Base-by-base conservation (phyloP, 148 eudicot species). In the Simmondsia chinensis region DNA sequence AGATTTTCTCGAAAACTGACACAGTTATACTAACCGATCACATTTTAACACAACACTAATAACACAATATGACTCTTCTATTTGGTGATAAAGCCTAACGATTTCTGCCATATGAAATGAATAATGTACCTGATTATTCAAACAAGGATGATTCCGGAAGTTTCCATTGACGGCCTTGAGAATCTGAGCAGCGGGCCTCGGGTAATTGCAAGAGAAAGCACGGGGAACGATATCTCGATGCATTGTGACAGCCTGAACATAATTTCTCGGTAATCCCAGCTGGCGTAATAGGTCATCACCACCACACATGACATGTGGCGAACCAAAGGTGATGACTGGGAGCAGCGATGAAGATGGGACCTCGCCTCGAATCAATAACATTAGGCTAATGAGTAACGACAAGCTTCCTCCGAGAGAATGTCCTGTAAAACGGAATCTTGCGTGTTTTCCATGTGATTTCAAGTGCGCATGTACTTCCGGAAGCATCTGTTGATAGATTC, bases 321-420 rank as follows among this genome's bases (percentile, higher is more conserved):
- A 73, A 2, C 96, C 99, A 43, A 71, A 93, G 25, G 86, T 93
- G 43, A 93, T 64, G 21, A 82, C 89, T 0, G 99, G 99, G 16
- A 93, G 94, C 40, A 93, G 76, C 0, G 87, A 86, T 50, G 87
- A 61, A 56, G 50, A 56, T 12, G 89, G 84, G 11, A 76, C 84
- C 54, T 74, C 87, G 0, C 77, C 91, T 34, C 96, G 70, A 61
- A 77, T 73, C 15, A 93, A 53, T 33, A 93, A 52, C 99, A 93
- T 86, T 16, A 93, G 83, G 61, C 82, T 93, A 42, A 86, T 56
- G 15, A 93, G 76, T 45, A 86, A 9, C 0, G 99, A 77, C 57
- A 93, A 73, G 57, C 99, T 80, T 49, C 99, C 99, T 2, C 99
- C 99, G 20, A 93, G 89, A 29, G 99, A 93, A 57, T 93, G 99